Base-by-base conservation (phyloP, 805 yeast species). In the Candida quercuum region DNA sequence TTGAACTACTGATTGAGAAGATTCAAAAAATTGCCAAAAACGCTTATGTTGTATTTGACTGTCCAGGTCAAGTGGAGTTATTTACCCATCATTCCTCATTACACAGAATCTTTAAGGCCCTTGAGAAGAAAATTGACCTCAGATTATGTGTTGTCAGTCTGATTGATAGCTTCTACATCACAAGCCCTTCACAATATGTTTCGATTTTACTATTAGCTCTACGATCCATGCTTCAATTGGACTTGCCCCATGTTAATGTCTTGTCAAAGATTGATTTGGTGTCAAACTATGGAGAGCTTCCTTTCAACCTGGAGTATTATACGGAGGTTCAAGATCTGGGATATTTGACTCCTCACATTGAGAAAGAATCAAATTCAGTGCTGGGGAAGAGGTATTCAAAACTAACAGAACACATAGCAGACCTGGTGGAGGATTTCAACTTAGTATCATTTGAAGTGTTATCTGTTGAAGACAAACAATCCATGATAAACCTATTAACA, bases 51-150 rank as follows among this genome's bases (percentile, higher is more conserved):
- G 66, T 87, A 4, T 85, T 87, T 61, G 96, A 87, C 59, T 86
- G 95, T 54, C 96, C 97, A 1, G 99, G 99, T 2, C 99, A 93
- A 58, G 93, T 88, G 1, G 99, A 93, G 57, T 71, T 93, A 13
- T 93, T 86, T 62, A 93, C 99, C 3, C 94, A 86, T 54, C 95
- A 86, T 51, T 73, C 80, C 1, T 79, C 96, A 0, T 63, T 94
- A 30, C 71, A 69, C 29, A 67, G 67, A 36, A 81, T 93, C 5
- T 86, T 89, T 60, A 72, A 73, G 43, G 69, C 58, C 33, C 63
- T 93, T 32, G 80, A 77, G 41, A 77, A 77, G 35, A 71, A 73
- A 46, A 57, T 80, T 14, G 88, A 79, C 43, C 71, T 86, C 49
- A 67, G 98, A 36, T 57, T 85, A 6, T 82, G 91, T 48, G 96